Evolutionary conservation across 2,329 filamentous ascomycete species (phyloP).

Genomic region (Trichophyton simii): DNA sequence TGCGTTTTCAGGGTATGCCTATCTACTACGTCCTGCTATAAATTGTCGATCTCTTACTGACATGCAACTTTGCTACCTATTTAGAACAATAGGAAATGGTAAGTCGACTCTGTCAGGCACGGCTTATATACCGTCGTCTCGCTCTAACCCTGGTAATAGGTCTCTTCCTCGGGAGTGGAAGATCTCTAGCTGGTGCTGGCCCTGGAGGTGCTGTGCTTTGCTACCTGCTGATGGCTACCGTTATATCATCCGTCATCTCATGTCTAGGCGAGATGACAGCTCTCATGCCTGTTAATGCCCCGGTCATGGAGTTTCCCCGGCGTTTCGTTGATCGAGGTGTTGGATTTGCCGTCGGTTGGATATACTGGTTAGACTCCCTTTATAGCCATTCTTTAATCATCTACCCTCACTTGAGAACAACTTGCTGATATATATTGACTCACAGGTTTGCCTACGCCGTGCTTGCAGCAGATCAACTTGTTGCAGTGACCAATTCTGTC

Average conservation of each 20-base stretch:
- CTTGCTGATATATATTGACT: background rate
- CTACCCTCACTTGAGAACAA: conserved; percentile 14
- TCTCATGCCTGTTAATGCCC: conserved; percentile 30
- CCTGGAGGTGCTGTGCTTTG: conserved; percentile 31
- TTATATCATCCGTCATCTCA: conserved; percentile 34
- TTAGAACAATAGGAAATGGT: conserved; percentile 32
- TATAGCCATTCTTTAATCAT: conserved; percentile 14
- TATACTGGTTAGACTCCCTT: conserved; percentile 27
- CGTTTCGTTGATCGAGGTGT: conserved; percentile 33
- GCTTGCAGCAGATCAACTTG: conserved; percentile 26
- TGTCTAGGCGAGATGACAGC: conserved; percentile 35
- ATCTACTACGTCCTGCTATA: background rate
- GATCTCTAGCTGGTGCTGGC: conserved; percentile 30
- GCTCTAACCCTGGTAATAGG: conserved; percentile 16
- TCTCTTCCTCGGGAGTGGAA: conserved; percentile 31
- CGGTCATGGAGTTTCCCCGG: conserved; percentile 30
- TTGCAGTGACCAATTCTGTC: conserved; percentile 31
- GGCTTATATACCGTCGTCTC: background rate
- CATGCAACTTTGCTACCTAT: background rate
- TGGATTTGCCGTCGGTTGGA: conserved; percentile 37
- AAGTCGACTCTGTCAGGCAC: conserved; percentile 5
- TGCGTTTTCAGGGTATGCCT: conserved; percentile 32
- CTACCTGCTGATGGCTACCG: conserved; percentile 33
- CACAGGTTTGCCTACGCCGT: conserved; percentile 24
- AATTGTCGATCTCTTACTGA: background rate